Evolutionary conservation across 345 rosid species (phyloP).

Genomic region (thale cress (Arabidopsis thaliana)): TAIR10.1 NC_003075.7:10557501-10558000

Average conservation of each 20-base stretch:
- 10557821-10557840: background rate
- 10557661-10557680: conserved; percentile 2
- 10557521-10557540: conserved; percentile 8
- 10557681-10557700: background rate
- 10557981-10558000: background rate
- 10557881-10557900: conserved; percentile 21
- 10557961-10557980: background rate
- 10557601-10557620: conserved; percentile 2
- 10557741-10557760: background rate
- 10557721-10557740: conserved; percentile 10
- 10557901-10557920: background rate
- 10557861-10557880: background rate
- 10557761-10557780: background rate
- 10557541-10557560: background rate
- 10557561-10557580: background rate
- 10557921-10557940: conserved; percentile 27
- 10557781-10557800: background rate
- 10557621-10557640: background rate
- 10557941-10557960: conserved; percentile 3
- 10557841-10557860: background rate
- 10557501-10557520: conserved; percentile 5
- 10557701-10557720: background rate
- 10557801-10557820: background rate
- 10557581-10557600: background rate
- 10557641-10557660: conserved; percentile 9